Conservation (phyloP, 225 moss, liverwort and hornwort genomes). For the Physcomitrellopsis africana region DNA sequence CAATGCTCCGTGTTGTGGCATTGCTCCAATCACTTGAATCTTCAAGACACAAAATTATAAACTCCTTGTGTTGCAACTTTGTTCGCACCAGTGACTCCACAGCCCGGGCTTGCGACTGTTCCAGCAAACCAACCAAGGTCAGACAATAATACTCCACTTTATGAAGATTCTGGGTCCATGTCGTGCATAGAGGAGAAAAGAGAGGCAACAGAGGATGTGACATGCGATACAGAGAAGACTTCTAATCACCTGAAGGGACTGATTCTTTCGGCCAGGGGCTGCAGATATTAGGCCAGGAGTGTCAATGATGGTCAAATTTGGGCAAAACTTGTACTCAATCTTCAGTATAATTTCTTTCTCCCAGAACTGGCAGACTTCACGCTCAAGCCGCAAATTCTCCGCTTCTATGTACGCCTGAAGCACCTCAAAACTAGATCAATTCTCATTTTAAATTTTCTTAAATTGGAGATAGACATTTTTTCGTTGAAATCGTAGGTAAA, state of each 20-base stretch:
- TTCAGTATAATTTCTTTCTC: slow-evolving; percentile 95
- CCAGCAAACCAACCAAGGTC: slow-evolving; percentile 18
- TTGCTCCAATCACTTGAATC: slow-evolving; percentile 99
- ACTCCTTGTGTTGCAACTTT: slow-evolving; percentile 97
- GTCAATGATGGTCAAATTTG: slow-evolving; percentile 97
- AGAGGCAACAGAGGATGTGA: slow-evolving; percentile 3
- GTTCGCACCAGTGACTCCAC: slow-evolving; percentile 90
- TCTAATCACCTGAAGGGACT: slow-evolving; percentile 75
- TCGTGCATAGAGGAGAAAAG: background rate
- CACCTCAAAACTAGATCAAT: slow-evolving; percentile 12
- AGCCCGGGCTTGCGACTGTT: slow-evolving; percentile 86
- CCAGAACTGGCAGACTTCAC: slow-evolving; percentile 89
- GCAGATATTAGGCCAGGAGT: slow-evolving; percentile 98
- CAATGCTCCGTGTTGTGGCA: slow-evolving; percentile 93
- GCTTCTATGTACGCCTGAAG: slow-evolving; percentile 90
- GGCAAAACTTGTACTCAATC: slow-evolving; percentile 96
- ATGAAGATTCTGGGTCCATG: slow-evolving; percentile 1
- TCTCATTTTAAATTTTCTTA: background rate
- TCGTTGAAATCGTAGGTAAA: slow-evolving; percentile 7
- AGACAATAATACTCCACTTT: slow-evolving; percentile 12
- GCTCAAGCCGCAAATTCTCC: slow-evolving; percentile 93
- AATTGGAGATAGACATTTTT: background rate
- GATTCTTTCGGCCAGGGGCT: slow-evolving; percentile 90
- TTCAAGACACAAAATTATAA: slow-evolving; percentile 95
- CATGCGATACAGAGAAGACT: background rate